Evolutionary conservation across 495 filamentous ascomycete species (phyloP).

Genomic region (Aspergillus incahuasiensis): DNA sequence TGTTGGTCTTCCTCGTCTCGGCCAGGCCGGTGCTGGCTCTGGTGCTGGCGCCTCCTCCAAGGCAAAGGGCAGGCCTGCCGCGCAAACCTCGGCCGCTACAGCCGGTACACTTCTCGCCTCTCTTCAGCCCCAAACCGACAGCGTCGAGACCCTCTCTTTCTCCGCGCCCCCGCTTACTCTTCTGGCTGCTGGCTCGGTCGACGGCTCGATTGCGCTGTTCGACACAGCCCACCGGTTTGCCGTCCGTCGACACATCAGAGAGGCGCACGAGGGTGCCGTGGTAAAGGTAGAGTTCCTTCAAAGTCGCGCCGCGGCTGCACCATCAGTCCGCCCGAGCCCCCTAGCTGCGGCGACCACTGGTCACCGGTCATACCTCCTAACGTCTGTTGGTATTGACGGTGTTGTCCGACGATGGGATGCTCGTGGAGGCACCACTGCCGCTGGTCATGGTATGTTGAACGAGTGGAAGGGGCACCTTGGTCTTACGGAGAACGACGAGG

Average conservation of each 20-base stretch:
- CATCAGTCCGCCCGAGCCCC: constrained; percentile 23
- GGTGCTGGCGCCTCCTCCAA: constrained; percentile 21
- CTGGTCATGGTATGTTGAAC: constrained; percentile 58
- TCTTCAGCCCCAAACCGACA: constrained; percentile 67
- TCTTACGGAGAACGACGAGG: constrained; percentile 64
- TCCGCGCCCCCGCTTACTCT: constrained; percentile 67
- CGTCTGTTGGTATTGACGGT: constrained; percentile 79
- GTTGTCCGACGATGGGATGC: constrained; percentile 84
- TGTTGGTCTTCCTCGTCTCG: constrained; percentile 73
- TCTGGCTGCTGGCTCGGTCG: constrained; percentile 83
- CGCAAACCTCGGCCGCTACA: constrained; percentile 52
- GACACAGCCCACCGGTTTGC: constrained; percentile 81
- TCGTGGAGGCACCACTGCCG: constrained; percentile 65
- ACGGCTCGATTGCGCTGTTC: constrained; percentile 84
- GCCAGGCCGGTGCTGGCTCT: constrained; percentile 18
- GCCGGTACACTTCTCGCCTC: constrained; percentile 74
- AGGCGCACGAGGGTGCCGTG: constrained; percentile 78
- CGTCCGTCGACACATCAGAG: constrained; percentile 68
- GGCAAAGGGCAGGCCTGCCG: constrained; percentile 27
- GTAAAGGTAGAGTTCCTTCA: constrained; percentile 88
- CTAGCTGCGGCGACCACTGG: constrained; percentile 22
- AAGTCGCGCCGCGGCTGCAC: constrained; percentile 21
- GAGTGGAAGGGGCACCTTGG: constrained; percentile 83
- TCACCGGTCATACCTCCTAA: constrained; percentile 60
- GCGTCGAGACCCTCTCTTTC: constrained; percentile 83